phyloP scores from a whole-genome alignment of 1,139 yeast species.

The Yamadazyma membranifaciens region DNA sequence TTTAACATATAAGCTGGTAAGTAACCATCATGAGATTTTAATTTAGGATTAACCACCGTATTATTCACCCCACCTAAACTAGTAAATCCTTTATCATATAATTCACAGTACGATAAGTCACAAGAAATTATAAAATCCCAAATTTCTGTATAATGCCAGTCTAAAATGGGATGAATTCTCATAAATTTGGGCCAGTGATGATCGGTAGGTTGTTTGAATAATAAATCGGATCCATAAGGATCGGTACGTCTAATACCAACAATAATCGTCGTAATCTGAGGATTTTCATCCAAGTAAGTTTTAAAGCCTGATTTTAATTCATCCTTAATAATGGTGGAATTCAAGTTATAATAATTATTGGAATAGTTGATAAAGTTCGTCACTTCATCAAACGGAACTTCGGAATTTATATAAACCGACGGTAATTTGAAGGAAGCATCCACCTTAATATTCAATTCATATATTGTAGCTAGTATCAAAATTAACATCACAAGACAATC shows the following conservation, averaged over 20 bases:
- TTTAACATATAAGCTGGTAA: slow-evolving; percentile 65
- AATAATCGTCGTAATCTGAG: slow-evolving; percentile 58
- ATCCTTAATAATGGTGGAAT: slow-evolving; percentile 44
- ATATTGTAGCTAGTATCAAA: slow-evolving; percentile 59
- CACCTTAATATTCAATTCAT: slow-evolving; percentile 21
- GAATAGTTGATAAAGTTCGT: slow-evolving; percentile 43
- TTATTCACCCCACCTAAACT: slow-evolving; percentile 73
- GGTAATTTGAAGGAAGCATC: slow-evolving; percentile 41
- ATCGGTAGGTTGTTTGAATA: slow-evolving; percentile 66
- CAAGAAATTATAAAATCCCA: slow-evolving; percentile 66
- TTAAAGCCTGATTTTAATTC: slow-evolving; percentile 66
- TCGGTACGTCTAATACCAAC: slow-evolving; percentile 84
- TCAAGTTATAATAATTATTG: slow-evolving; percentile 42
- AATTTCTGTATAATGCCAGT: slow-evolving; percentile 75
- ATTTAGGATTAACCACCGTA: slow-evolving; percentile 65
- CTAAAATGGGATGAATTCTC: slow-evolving; percentile 77
- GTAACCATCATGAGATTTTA: slow-evolving; percentile 38
- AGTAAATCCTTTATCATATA: slow-evolving; percentile 80
- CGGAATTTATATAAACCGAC: slow-evolving; percentile 70
- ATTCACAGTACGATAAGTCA: slow-evolving; percentile 56
- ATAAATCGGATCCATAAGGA: slow-evolving; percentile 62
- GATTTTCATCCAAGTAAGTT: slow-evolving; percentile 48
- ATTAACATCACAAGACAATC: slow-evolving; percentile 85
- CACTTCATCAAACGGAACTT: slow-evolving; percentile 63
- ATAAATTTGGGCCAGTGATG: slow-evolving; percentile 85